Evolutionary conservation across 257 asterid genomes (phyloP).

Genomic region (Nicotiana attenuata): DNA sequence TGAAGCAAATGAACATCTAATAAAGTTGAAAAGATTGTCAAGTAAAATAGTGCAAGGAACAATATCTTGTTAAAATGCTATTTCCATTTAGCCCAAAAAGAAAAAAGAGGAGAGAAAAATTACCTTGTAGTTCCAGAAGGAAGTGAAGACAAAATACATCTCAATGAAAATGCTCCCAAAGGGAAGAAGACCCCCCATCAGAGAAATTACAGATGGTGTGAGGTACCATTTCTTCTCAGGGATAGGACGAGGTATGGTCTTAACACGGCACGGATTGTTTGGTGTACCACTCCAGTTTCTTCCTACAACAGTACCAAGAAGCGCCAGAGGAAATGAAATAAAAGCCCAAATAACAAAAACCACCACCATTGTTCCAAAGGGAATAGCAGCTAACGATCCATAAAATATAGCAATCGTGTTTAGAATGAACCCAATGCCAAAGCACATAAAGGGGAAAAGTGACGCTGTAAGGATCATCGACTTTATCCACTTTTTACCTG

Average conservation of each 20-base stretch:
- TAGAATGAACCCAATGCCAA: slow-evolving; percentile 59
- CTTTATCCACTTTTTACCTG: slow-evolving; percentile 83
- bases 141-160: slow-evolving; percentile 87
- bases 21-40: not conserved
- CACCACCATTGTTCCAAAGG: slow-evolving; percentile 78
- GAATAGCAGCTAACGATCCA: slow-evolving; percentile 84
- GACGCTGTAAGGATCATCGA: slow-evolving; percentile 84
- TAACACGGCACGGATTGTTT: slow-evolving; percentile 81
- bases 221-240: slow-evolving; percentile 89
- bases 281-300: slow-evolving; percentile 82
- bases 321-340: slow-evolving; percentile 79
- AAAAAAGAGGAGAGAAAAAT: not conserved
- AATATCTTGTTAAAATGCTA: not conserved
- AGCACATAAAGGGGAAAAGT: slow-evolving; percentile 76
- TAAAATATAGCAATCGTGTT: slow-evolving; percentile 78
- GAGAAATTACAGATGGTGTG: slow-evolving; percentile 62
- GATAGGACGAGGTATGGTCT: slow-evolving; percentile 85
- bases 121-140: slow-evolving; percentile 96
- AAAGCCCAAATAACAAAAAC: slow-evolving; percentile 77
- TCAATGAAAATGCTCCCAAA: slow-evolving; percentile 84
- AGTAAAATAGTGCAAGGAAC: slow-evolving; percentile 2
- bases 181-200: slow-evolving; percentile 89
- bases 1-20: not conserved
- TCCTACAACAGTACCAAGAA: slow-evolving; percentile 82
- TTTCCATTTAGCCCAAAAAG: not conserved